Base-by-base conservation (phyloP, 176 grass and related monocot genomes). In the Eleusine coracana region DNA sequence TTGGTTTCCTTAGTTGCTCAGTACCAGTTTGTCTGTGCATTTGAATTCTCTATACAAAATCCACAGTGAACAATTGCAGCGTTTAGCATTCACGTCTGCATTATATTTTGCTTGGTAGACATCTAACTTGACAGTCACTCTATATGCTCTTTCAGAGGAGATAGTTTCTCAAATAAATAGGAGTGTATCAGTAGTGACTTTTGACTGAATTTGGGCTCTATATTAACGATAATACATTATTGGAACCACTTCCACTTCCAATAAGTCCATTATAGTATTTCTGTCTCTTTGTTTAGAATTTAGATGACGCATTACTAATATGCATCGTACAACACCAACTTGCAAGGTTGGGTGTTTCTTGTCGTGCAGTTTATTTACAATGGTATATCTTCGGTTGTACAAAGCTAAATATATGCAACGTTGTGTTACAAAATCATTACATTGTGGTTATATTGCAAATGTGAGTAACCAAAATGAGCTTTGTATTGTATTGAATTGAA, bases 61-160 rank as follows among this genome's bases (percentile, higher is more conserved):
- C 31, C 31, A 23, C 0, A 68, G 16, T 42, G 10, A 27, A 16
- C 11, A 49, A 13, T 70, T 42, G 40, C 6, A 42, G 7, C 7
- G 7, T 42, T 42, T 42, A 42, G 40, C 40, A 42, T 7, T 7
- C 7, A 42, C 40, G 34, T 7, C 16, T 62, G 21, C 51, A 39
- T 75, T 28, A 48, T 29, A 58, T 71, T 9, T 38, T 85, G 54
- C 15, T 73, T 44, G 5, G 5, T 83, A 50, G 12, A 73, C n/a
- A 66, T 3, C 28, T 40, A 83, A 29, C 7, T 74, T 41, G 15
- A 40, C 23, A 42, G n/a, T 84, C n/a, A 44, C 10, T 68, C 42
- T 36, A 84, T 44, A 51, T 51, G 49, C 25, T 63, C n/a, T 54
- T 75, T 49, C 36, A 9, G 29, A 21, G 46, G 29, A 54, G 31